Base-by-base conservation (phyloP, 1,284 basidiomycete species). In the Anthracocystis panici-leucophaei region DNA sequence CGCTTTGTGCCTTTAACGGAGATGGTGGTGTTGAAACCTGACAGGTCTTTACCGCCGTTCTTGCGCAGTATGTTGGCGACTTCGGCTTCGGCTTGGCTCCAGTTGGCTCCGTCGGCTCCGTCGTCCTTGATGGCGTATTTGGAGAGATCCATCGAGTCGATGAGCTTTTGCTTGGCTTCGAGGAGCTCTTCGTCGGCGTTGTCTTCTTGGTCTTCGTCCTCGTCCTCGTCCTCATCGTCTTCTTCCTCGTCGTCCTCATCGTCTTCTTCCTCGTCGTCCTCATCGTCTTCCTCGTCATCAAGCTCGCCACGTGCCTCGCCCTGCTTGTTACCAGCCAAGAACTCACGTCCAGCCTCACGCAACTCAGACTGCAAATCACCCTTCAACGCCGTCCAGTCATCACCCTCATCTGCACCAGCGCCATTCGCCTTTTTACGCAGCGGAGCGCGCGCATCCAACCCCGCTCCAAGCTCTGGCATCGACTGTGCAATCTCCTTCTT, bases 401-500 rank as follows among this genome's bases (percentile, higher is more conserved):
- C 62, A 0, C 61, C 56, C 7, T 59, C 61, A 20, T 50, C 56
- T 6, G 55, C 49, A 16, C 52, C 62, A 4, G 50, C 38, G 3
- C 61, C 67, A 25, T 60, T 62, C 2, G 56, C 70, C 38, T 57
- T 61, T 20, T 57, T 64, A 14, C 66, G 31, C 27, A 68, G 29
- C 5, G 68, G 69, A 23, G 61, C 58, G 5, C 67, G 51, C 6
- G 56, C 52, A 25, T 66, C 65, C 18, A 65, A 44, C 6, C 54
- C 63, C 1, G 58, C 62, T 14, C 52, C 60, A 25, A 69, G 56
- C 61, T 72, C 73, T 10, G 68, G 67, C 57, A 82, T 69, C 16
- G 62, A 61, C 7, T 58, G 58, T 2, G 69, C 80, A 18, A 81
- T 65, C 3, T 60, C 72, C 48, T 62, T 75, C 85, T 93, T 93